Evolutionary conservation across 2,329 filamentous ascomycete species (phyloP).

Genomic region (Nigrospora osmanthi): DNA sequence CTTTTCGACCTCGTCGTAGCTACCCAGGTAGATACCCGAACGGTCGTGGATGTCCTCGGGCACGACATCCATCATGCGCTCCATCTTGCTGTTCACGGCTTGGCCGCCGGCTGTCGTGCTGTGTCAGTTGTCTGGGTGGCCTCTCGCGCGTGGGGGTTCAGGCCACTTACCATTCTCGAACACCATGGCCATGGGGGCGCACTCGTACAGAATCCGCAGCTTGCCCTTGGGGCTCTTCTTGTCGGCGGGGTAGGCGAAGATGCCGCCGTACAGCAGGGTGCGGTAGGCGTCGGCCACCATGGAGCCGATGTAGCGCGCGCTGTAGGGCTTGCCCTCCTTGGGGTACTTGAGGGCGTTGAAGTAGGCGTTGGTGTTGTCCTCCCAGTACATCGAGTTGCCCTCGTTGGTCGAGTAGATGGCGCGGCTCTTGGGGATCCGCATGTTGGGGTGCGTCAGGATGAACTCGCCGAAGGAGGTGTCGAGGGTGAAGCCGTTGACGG

Average conservation of each 20-base stretch:
- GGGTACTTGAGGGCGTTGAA: conserved; percentile 84
- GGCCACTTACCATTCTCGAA: conserved; percentile 83
- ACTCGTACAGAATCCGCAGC: conserved; percentile 94
- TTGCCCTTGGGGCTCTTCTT: conserved; percentile 99
- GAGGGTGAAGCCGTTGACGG: conserved; percentile 95
- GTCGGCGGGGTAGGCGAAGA: conserved; percentile 96
- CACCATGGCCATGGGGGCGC: conserved; percentile 96
- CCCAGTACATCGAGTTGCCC: conserved; percentile 96
- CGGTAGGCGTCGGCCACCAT: conserved; percentile 99
- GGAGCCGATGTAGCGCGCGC: conserved; percentile 87
- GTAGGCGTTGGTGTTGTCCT: conserved; percentile 78
- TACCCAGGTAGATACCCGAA: conserved; percentile 93
- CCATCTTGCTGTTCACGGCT: conserved; percentile 86
- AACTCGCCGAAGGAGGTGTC: conserved; percentile 97
- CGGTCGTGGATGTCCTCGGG: conserved; percentile 92
- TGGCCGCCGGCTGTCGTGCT: conserved; percentile 68
- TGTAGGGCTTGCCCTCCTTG: conserved; percentile 79
- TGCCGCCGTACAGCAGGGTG: conserved; percentile 87
- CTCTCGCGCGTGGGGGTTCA: too few species aligned
- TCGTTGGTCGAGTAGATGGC: conserved; percentile 98
- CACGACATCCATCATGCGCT: conserved; percentile 79
- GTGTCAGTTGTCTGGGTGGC: too few species aligned
- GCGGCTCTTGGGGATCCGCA: conserved; percentile 73
- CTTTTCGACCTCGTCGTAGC: conserved; percentile 91
- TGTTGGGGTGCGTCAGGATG: conserved; percentile 93